Conservation (phyloP, 2,329 filamentous ascomycete species). For the Albifimbria verrucaria region DNA sequence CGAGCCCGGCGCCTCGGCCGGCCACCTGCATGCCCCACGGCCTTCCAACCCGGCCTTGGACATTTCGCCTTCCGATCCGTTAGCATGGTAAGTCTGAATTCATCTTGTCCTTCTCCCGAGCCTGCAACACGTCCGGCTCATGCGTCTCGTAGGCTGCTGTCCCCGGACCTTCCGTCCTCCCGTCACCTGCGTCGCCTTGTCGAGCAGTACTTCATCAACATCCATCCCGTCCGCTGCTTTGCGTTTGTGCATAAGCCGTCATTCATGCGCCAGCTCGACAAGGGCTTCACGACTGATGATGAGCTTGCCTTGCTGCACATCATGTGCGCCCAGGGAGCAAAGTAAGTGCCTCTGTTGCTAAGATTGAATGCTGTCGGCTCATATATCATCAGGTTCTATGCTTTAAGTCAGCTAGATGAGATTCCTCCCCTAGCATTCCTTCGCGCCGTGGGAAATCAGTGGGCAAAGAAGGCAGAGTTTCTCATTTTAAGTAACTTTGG, state of each 20-base stretch:
- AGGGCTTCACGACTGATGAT: conserved; percentile 31
- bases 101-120: background rate
- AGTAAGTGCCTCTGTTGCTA: conserved; percentile 19
- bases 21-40: background rate
- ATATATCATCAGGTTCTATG: conserved; percentile 26
- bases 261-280: conserved; percentile 34
- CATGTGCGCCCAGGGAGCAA: conserved; percentile 35
- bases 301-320: conserved; percentile 33
- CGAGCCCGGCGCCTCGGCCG: conserved; percentile 11
- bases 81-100: conserved; percentile 2
- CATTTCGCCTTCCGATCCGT: conserved; percentile 6
- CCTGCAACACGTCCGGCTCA: conserved; percentile 3
- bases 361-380: no score
- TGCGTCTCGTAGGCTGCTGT: conserved; percentile 25
- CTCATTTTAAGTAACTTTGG: conserved; percentile 34
- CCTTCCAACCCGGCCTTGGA: conserved; percentile 15
- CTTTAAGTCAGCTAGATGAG: conserved; percentile 26
- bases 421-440: conserved; percentile 24
- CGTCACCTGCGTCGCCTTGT: conserved; percentile 32
- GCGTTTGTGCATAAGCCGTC: conserved; percentile 38
- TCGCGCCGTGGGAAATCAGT: conserved; percentile 31
- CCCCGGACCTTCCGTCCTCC: conserved; percentile 27
- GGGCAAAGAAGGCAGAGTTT: conserved; percentile 34
- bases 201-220: conserved; percentile 35
- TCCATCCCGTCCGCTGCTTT: conserved; percentile 38